Evolutionary conservation across 2,329 filamentous ascomycete species (phyloP).

Genomic region (Scleromitrula shiraiana): DNA sequence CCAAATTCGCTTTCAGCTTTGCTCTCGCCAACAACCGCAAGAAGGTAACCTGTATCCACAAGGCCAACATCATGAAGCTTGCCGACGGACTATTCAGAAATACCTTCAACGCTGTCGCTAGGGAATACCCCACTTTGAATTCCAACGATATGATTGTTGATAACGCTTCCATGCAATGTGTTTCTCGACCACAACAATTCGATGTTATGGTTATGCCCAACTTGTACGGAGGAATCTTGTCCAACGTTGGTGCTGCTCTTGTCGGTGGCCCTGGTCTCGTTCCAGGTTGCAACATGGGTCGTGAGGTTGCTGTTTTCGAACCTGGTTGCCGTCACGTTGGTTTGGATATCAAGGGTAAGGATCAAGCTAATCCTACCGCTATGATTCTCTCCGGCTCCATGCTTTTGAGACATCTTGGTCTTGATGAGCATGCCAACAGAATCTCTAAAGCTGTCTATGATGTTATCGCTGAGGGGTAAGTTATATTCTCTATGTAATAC

Average conservation of each 20-base stretch:
- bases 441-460: slow-evolving; percentile 79
- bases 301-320: slow-evolving; percentile 97
- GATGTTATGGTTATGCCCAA: slow-evolving; percentile 99
- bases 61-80: slow-evolving; percentile 99
- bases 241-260: slow-evolving; percentile 95
- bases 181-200: slow-evolving; percentile 93
- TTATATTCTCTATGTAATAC: not conserved
- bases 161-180: slow-evolving; percentile 99
- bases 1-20: slow-evolving; percentile 97
- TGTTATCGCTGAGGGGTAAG: slow-evolving; percentile 83
- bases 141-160: slow-evolving; percentile 99
- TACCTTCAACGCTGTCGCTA: slow-evolving; percentile 87
- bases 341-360: slow-evolving; percentile 99
- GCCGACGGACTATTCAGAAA: slow-evolving; percentile 97
- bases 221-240: slow-evolving; percentile 96
- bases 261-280: slow-evolving; percentile 96
- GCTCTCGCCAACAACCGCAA: slow-evolving; percentile 97
- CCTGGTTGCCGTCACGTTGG: slow-evolving; percentile 98
- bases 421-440: slow-evolving; percentile 97
- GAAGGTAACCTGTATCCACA: slow-evolving; percentile 99
- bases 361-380: slow-evolving; percentile 96
- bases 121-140: slow-evolving; percentile 93
- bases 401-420: slow-evolving; percentile 92
- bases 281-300: slow-evolving; percentile 98
- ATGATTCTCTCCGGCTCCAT: slow-evolving; percentile 92